Conservation (phyloP, 1,284 basidiomycete species). For the Fomitopsis pinicola region DNA sequence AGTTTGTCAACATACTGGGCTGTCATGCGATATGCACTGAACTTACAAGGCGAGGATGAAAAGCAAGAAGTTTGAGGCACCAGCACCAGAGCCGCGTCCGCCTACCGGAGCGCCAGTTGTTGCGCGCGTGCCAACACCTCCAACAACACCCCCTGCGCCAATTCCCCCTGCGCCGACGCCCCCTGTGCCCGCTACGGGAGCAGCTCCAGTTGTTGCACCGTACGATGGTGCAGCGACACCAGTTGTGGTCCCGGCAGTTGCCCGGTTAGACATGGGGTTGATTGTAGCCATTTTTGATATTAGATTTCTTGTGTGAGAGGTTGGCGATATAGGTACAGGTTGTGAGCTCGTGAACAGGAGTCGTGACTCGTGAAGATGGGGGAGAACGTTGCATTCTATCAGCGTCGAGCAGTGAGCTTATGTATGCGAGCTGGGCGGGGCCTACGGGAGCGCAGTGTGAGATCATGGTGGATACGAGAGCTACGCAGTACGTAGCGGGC, state of each 20-base stretch:
- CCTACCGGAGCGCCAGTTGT: slow-evolving; percentile 27
- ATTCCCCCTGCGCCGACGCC: background rate
- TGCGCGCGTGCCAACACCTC: background rate
- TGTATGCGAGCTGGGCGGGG: too few species aligned
- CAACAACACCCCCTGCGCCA: too few species aligned
- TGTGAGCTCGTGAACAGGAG: background rate
- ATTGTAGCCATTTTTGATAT: background rate
- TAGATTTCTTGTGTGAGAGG: background rate
- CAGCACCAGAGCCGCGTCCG: slow-evolving; percentile 11
- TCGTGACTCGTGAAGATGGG: background rate
- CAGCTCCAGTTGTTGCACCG: slow-evolving; percentile 2
- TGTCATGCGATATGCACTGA: background rate
- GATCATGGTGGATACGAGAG: too few species aligned
- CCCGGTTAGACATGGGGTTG: background rate
- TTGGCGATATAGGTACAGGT: background rate
- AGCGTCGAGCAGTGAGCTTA: too few species aligned
- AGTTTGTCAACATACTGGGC: background rate
- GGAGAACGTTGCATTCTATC: too few species aligned
- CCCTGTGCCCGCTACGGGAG: slow-evolving; percentile 14
- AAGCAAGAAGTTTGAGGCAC: slow-evolving; percentile 29
- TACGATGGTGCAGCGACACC: background rate
- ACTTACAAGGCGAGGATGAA: slow-evolving; percentile 47
- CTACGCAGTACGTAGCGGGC: too few species aligned
- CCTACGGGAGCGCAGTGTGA: too few species aligned
- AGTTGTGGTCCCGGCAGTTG: background rate